Evolutionary conservation across 148 eudicot species (phyloP).

Genomic region (Amaranthus cruentus): DNA sequence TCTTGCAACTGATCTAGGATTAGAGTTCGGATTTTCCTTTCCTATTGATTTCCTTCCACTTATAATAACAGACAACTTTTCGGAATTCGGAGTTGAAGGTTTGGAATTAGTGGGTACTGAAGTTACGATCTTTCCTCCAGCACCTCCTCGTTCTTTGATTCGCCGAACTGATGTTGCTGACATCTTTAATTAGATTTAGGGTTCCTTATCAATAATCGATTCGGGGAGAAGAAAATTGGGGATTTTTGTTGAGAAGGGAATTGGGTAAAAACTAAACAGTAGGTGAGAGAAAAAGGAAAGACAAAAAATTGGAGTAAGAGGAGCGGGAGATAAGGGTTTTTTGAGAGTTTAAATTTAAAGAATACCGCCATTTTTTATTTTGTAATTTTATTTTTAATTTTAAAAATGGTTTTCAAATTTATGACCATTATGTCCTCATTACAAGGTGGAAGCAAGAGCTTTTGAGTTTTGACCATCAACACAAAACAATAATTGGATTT

Average conservation of each 20-base stretch:
- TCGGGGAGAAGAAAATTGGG: slow-evolving; percentile 6
- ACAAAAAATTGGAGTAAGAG: neutral
- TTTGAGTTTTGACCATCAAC: too few relatives aligned
- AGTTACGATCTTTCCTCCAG: slow-evolving; percentile 30
- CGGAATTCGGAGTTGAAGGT: slow-evolving; percentile 38
- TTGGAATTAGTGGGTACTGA: slow-evolving; percentile 26
- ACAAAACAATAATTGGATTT: too few relatives aligned
- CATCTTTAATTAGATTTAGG: slow-evolving; percentile 18
- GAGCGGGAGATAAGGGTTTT: slow-evolving; percentile 10
- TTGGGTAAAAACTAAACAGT: neutral
- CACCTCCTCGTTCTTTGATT: slow-evolving; percentile 46
- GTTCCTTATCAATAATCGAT: neutral
- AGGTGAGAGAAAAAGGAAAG: neutral
- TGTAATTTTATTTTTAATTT: neutral
- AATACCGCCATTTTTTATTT: neutral
- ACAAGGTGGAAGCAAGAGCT: too few relatives aligned
- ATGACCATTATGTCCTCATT: too few relatives aligned
- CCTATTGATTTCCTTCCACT: slow-evolving; percentile 35
- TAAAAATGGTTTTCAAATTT: too few relatives aligned
- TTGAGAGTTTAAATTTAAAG: slow-evolving; percentile 20
- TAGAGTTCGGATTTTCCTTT: slow-evolving; percentile 50
- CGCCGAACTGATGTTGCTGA: slow-evolving; percentile 45
- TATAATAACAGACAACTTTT: slow-evolving; percentile 20
- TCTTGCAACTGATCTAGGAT: slow-evolving; percentile 42
- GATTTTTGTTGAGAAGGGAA: neutral